A percentile compares a stretch with the other conserved stretches of the same genome.
Evolutionary conservation across 139 green algal genomes (phyloP).

Genomic region (Closterium sp.): DNA sequence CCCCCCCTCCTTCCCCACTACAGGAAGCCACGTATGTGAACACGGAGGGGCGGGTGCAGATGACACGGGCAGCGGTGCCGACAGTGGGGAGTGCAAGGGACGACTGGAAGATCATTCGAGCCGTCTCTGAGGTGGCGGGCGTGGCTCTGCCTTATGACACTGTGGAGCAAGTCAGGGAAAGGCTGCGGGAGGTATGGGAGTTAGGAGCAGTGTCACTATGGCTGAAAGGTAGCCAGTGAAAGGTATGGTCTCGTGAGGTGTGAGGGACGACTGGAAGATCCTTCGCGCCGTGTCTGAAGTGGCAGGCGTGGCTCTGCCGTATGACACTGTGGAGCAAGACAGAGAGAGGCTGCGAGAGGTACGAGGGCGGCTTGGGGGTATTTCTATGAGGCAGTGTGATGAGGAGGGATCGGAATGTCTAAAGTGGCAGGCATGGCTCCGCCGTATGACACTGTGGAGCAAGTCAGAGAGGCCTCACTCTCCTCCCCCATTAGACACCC

Average conservation of each 20-base stretch:
- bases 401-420: too few relatives aligned
- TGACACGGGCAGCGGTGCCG: slow-evolving; percentile 77
- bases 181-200: slow-evolving; percentile 65
- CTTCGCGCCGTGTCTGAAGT: slow-evolving; percentile 79
- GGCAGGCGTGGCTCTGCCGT: slow-evolving; percentile 72
- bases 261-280: slow-evolving; percentile 92
- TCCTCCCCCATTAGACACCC: too few relatives aligned
- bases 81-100: slow-evolving; percentile 76
- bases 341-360: slow-evolving; percentile 70
- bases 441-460: not conserved
- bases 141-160: slow-evolving; percentile 81
- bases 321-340: slow-evolving; percentile 74
- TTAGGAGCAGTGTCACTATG: not conserved
- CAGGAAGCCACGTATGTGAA: slow-evolving; percentile 60
- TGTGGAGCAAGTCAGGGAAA: slow-evolving; percentile 64
- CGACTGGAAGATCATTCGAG: slow-evolving; percentile 92
- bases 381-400: too few relatives aligned
- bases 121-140: slow-evolving; percentile 77
- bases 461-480: too few relatives aligned
- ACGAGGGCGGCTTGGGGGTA: too few relatives aligned
- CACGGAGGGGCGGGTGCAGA: slow-evolving; percentile 89
- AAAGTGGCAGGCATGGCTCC: not conserved
- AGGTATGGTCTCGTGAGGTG: too few relatives aligned
- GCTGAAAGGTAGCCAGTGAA: too few relatives aligned
- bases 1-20: too few relatives aligned